These are phyloP conservation scores for Candida awuae DNA, from an alignment of 805 yeast species.

Conservation along the genomic window DNA sequence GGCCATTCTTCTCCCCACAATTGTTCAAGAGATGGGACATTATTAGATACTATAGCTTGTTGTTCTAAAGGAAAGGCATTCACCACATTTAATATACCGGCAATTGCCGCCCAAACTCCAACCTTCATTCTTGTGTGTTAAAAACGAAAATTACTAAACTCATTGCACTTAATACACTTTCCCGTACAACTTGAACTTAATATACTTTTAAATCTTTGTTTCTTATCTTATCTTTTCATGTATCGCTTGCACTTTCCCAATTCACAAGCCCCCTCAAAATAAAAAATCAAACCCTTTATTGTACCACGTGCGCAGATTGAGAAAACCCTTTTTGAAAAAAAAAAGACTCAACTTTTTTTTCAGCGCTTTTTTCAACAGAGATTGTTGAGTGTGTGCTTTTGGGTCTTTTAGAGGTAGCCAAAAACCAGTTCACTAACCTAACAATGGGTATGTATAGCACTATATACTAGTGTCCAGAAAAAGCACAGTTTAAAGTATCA, in stretches of 20 bases:
- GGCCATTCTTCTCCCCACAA: slow-evolving; percentile 75
- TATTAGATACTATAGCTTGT: neutral
- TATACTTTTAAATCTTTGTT: too few relatives aligned
- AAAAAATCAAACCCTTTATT: neutral
- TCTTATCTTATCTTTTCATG: too few relatives aligned
- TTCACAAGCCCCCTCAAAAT: too few relatives aligned
- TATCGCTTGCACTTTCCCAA: too few relatives aligned
- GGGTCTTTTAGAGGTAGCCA: neutral
- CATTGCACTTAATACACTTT: too few relatives aligned
- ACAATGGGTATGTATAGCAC: slow-evolving; percentile 10
- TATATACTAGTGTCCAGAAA: neutral
- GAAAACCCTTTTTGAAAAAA: neutral
- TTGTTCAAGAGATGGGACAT: slow-evolving; percentile 38
- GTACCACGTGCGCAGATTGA: neutral
- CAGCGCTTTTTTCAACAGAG: neutral
- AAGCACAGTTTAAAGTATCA: neutral
- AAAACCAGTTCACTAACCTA: slow-evolving; percentile 8
- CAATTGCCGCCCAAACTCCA: neutral
- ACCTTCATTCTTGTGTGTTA: too few relatives aligned
- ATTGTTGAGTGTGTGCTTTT: neutral
- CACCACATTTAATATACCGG: neutral
- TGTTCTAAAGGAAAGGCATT: neutral
- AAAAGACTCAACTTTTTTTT: neutral
- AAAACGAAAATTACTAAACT: too few relatives aligned
- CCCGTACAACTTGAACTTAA: too few relatives aligned